Conservation (phyloP, 306 rosid species). For the Leucaena leucocephala region DNA sequence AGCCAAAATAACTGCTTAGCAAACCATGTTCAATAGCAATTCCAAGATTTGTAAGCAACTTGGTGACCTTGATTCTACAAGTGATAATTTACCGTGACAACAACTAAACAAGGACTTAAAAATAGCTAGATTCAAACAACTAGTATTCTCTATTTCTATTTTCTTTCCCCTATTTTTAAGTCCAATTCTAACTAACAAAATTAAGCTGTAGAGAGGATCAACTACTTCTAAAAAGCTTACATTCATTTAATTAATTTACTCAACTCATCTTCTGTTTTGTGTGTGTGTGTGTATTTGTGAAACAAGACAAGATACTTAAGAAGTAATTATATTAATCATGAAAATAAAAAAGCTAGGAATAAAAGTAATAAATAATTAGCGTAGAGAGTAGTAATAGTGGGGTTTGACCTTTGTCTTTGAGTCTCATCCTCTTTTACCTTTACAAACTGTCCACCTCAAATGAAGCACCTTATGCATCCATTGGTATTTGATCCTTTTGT, state of each 20-base stretch:
- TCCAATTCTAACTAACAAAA: background rate
- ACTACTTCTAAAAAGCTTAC: too few species aligned
- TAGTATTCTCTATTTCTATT: too few species aligned
- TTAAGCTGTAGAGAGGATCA: too few species aligned
- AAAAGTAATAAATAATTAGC: slow-evolving; percentile 15
- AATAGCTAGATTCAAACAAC: background rate
- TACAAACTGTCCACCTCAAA: slow-evolving; percentile 31
- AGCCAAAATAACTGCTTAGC: background rate
- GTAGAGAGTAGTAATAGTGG: background rate
- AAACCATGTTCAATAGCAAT: background rate
- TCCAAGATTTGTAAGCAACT: background rate
- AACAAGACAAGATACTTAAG: background rate
- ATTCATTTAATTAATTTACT: too few species aligned
- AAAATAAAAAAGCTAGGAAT: background rate
- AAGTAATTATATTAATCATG: background rate
- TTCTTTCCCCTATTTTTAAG: too few species aligned
- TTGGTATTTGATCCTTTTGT: slow-evolving; percentile 36
- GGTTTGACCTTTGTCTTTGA: background rate
- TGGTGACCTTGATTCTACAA: background rate
- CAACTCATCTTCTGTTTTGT: too few species aligned
- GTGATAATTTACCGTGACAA: background rate
- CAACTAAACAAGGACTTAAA: background rate
- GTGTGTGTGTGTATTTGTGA: too few species aligned
- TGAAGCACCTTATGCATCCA: slow-evolving; percentile 18
- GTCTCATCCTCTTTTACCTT: slow-evolving; percentile 29